These are phyloP conservation scores for Blastocystis sp. DNA, from an alignment of 352 stramenopile genomes.

Conservation along the genomic window DNA sequence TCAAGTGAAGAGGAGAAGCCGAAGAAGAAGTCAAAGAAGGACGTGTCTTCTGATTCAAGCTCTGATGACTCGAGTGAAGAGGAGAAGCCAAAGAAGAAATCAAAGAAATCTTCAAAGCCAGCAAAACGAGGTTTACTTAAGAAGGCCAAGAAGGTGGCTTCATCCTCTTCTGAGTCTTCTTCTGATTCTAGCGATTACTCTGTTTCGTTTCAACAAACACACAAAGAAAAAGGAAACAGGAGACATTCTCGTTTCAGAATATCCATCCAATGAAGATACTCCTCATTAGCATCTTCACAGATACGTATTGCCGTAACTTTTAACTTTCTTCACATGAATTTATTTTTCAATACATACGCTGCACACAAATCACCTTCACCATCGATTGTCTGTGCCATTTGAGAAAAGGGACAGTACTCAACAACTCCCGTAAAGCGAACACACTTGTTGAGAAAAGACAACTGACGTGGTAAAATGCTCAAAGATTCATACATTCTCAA, in stretches of 20 bases:
- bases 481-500: not conserved
- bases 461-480: not conserved
- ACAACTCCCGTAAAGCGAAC: not conserved
- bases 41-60: conserved; percentile 7
- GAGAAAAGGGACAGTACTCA: not conserved
- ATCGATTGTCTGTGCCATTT: not conserved
- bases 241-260: not conserved
- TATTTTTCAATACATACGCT: not conserved
- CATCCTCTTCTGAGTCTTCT: conserved; percentile 9
- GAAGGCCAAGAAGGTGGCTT: conserved; percentile 35
- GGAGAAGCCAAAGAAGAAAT: conserved; percentile 7
- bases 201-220: conserved; percentile 16
- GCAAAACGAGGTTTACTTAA: conserved; percentile 10
- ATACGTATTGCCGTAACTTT: not conserved
- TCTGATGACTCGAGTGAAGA: conserved; percentile 34
- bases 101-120: conserved; percentile 9
- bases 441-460: not conserved
- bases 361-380: conserved; percentile 6
- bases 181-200: conserved; percentile 52
- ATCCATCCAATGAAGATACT: conserved; percentile 53
- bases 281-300: conserved; percentile 14
- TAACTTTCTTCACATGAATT: not conserved
- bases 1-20: conserved; percentile 11
- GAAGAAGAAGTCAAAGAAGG: conserved; percentile 53
- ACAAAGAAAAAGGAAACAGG: not conserved